A percentile compares a stretch with the other conserved stretches of the same genome.
phyloP scores from a whole-genome alignment of 1,284 basidiomycete genomes.

The Kwoniella shivajii region DNA sequence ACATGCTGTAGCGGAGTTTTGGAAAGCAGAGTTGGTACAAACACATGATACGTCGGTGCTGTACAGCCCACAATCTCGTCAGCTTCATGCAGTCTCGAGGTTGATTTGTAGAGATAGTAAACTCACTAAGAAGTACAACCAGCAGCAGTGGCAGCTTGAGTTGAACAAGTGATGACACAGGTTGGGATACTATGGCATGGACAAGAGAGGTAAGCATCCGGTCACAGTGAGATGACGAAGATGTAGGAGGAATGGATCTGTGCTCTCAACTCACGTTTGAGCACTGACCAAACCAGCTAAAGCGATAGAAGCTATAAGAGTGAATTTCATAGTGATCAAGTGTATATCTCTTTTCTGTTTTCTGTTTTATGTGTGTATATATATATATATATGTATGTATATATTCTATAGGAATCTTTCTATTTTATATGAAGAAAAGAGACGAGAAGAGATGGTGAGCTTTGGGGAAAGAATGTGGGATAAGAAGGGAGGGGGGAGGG shows the following conservation, averaged over 20 bases:
- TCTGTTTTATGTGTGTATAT: no score
- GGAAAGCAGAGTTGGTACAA: slow-evolving; percentile 43
- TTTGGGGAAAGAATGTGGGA: no score
- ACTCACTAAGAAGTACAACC: slow-evolving; percentile 34
- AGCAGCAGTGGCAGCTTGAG: slow-evolving; percentile 25
- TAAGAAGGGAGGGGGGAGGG: no score
- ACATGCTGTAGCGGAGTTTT: slow-evolving; percentile 38
- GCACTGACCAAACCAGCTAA: slow-evolving; percentile 14
- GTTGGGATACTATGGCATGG: slow-evolving; percentile 24
- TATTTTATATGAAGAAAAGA: no score
- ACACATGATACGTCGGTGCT: slow-evolving; percentile 43
- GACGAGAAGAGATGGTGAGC: no score
- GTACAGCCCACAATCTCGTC: neutral
- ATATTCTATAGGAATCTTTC: no score
- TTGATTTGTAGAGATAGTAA: neutral
- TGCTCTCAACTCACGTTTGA: slow-evolving; percentile 26
- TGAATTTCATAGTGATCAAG: slow-evolving; percentile 18
- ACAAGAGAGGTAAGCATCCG: no score
- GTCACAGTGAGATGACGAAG: neutral
- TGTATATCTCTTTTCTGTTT: no score
- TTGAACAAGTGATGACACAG: slow-evolving; percentile 34
- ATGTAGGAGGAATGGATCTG: neutral
- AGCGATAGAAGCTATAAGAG: slow-evolving; percentile 20
- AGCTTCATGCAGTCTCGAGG: neutral
- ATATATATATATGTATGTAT: no score